Base-by-base conservation (phyloP, 345 rosid genomes). In the Syzygium aromaticum region DNA sequence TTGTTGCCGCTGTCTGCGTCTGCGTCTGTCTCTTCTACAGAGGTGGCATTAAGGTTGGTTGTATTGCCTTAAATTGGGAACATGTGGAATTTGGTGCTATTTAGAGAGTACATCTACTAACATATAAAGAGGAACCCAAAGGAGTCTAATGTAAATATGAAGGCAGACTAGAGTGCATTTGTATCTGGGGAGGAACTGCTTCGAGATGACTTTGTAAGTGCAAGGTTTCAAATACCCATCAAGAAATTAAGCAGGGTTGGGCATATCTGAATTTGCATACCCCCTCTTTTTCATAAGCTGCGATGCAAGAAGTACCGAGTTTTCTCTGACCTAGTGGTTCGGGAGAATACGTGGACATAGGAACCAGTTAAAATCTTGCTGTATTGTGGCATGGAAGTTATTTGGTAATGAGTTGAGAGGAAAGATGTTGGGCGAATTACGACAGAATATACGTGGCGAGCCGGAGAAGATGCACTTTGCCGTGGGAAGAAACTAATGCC, bases 1-100 rank as follows among this genome's bases (percentile, higher is more conserved):
- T 97, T 87, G 90, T 95, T 89, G 99, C 98, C 4, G 96, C 98
- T 8, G 98, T 97, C 56, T 96, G 99, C 78, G 98, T 95, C 87
- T 96, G 99, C 90, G 99, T 96, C 78, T 96, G 99, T 89, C 90
- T 96, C 63, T 95, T 95, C 91, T 78, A 94, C 91, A 95, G 98
- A 43, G 96, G 96, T 30, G 90, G 91, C 51, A 98, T 98, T 1
- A 88, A 91, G 30, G 91, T 95, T 67, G 93, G 98, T 77, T 88
- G 86, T 51, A 91, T 90, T 86, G 91, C 94, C 52, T 96, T 96
- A 86, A 94, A 92, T 90, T 97, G 99, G 99, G 96, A 95, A 88
- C 91, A 90, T 85, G 86, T 97, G 93, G 94, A 90, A 86, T 97
- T 85, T 85, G 98, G 99, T 87, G 89, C 97, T 23, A 93, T 89